Percentiles rank a stretch among this genome's conserved stretches.
Evolutionary conservation across 192 early-diverging fungal species (phyloP).

Genomic region (Linnemannia hyalina): DNA sequence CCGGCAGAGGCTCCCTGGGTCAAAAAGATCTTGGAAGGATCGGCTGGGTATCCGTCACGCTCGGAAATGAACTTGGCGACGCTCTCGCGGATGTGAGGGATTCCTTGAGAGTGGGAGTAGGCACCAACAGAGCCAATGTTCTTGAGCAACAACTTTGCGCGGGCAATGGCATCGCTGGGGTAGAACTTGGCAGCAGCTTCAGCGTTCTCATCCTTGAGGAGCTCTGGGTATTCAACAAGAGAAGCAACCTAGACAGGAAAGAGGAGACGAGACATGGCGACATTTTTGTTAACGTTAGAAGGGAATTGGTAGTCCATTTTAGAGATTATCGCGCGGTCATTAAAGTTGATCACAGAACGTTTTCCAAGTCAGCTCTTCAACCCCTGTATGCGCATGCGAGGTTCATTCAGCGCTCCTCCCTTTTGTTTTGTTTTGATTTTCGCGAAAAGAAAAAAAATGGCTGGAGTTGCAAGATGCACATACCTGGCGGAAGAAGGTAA

Average conservation of each 20-base stretch:
- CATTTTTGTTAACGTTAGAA: constrained; percentile 1
- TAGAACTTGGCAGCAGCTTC: constrained; percentile 69
- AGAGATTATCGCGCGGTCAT: constrained; percentile 35
- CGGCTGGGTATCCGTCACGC: constrained; percentile 91
- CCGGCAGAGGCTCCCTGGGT: constrained; percentile 95
- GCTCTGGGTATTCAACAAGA: constrained; percentile 90
- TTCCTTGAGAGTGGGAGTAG: constrained; percentile 96
- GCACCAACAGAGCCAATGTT: constrained; percentile 86
- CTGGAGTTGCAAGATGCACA: neutral
- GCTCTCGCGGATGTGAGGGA: constrained; percentile 83
- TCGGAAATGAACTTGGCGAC: constrained; percentile 93
- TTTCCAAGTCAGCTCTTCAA: neutral
- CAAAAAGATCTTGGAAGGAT: constrained; percentile 90
- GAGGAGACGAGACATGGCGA: constrained; percentile 8
- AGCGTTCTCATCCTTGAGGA: constrained; percentile 75
- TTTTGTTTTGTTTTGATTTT: constrained; percentile 57
- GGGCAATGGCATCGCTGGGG: constrained; percentile 87
- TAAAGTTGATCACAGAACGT: constrained; percentile 17
- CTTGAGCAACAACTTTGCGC: constrained; percentile 81
- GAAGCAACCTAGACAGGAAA: constrained; percentile 76
- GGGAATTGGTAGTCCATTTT: neutral
- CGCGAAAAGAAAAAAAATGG: neutral
- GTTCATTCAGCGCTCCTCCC: constrained; percentile 66
- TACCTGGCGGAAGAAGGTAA: constrained; percentile 98
- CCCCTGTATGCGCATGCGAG: constrained; percentile 67